phyloP scores from a whole-genome alignment of 805 yeast genomes.

The Ogataea methylovora region DNA sequence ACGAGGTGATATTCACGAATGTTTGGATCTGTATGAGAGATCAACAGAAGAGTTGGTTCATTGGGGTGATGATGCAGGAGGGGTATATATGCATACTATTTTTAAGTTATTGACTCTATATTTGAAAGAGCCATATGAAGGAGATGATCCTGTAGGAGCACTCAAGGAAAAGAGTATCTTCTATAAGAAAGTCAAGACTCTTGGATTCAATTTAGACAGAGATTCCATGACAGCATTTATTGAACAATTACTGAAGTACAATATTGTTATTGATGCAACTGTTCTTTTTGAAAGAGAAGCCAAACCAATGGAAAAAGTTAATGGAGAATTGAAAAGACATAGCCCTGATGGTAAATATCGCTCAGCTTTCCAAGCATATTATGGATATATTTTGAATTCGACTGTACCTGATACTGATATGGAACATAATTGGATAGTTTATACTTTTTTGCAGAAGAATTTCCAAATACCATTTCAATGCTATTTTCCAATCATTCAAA shows the following conservation, averaged over 20 bases:
- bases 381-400: constrained; percentile 33
- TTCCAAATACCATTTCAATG: constrained; percentile 52
- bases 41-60: constrained; percentile 30
- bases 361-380: constrained; percentile 33
- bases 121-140: constrained; percentile 6
- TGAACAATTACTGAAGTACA: constrained; percentile 25
- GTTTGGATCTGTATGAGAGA: constrained; percentile 27
- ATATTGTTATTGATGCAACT: constrained; percentile 32
- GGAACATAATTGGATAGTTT: constrained; percentile 52
- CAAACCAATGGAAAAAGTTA: constrained; percentile 8
- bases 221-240: constrained; percentile 31
- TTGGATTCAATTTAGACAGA: constrained; percentile 29
- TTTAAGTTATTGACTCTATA: constrained; percentile 17
- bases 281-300: constrained; percentile 36
- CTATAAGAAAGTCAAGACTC: constrained; percentile 33
- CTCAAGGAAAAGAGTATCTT: too few relatives aligned
- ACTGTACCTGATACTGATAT: constrained; percentile 27
- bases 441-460: constrained; percentile 46
- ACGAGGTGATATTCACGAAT: constrained; percentile 24
- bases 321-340: constrained; percentile 3
- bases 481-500: constrained; percentile 50
- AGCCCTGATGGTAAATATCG: constrained; percentile 18
- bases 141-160: constrained; percentile 2
- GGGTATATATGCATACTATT: constrained; percentile 18
- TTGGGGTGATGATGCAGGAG: constrained; percentile 33